phyloP scores from a whole-genome alignment of 306 rosid species.

The Citrullus amarus region DNA sequence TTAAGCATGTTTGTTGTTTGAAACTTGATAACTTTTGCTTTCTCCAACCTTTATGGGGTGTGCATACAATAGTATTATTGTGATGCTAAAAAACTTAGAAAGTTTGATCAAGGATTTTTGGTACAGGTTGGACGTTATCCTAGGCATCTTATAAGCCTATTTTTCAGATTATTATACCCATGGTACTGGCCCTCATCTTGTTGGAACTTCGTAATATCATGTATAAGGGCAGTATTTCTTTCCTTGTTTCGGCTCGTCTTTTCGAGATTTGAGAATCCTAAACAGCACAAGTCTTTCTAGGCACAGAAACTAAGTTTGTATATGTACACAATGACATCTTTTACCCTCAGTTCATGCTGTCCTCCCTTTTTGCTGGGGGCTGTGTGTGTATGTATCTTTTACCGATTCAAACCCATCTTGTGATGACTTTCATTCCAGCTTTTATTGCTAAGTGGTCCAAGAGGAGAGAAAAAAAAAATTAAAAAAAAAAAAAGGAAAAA shows the following conservation, averaged over 20 bases:
- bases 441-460: background rate
- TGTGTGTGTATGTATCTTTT: conserved; percentile 1
- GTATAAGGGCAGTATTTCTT: conserved; percentile 38
- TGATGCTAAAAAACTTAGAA: background rate
- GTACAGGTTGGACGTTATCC: conserved; percentile 85
- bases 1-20: background rate
- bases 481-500: too few relatives aligned
- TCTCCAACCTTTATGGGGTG: background rate
- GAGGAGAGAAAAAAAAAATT: background rate
- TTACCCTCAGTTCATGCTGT: background rate
- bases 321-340: background rate
- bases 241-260: conserved; percentile 45
- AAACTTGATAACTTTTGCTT: background rate
- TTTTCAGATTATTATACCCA: conserved; percentile 89
- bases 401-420: background rate
- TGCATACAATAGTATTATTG: background rate
- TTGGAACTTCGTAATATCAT: conserved; percentile 60
- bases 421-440: background rate
- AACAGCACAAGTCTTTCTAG: conserved; percentile 29
- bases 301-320: background rate
- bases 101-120: background rate
- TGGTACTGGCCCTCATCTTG: conserved; percentile 99
- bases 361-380: background rate
- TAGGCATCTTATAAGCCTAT: conserved; percentile 85
- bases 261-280: conserved; percentile 46